Conservation (phyloP, 1,284 basidiomycete species). For the Cutaneotrichosporon spelunceum region DNA sequence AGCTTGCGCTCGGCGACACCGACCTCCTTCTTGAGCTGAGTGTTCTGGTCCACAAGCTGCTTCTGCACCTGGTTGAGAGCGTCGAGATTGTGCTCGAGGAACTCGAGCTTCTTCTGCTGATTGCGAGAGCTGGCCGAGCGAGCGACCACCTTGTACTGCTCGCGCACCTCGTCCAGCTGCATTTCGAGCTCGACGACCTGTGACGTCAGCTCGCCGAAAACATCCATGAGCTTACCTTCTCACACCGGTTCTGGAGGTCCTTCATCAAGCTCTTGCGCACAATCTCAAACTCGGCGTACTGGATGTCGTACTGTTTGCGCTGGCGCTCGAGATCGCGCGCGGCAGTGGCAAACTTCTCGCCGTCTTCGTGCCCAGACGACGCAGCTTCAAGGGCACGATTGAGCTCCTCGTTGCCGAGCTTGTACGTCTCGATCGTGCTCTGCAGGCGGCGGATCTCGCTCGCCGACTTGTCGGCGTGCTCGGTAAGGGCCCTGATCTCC, state of each 20-base stretch:
- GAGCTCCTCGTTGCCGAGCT: constrained; percentile 95
- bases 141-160: constrained; percentile 98
- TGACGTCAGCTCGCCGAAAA: constrained; percentile 19
- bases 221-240: constrained; percentile 69
- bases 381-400: constrained; percentile 97
- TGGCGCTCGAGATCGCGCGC: constrained; percentile 96
- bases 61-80: constrained; percentile 95
- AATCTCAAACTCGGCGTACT: constrained; percentile 95
- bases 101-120: constrained; percentile 99
- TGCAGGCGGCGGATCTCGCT: constrained; percentile 83
- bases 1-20: constrained; percentile 95
- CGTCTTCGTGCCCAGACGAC: constrained; percentile 91
- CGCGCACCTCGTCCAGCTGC: constrained; percentile 96
- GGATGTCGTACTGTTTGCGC: constrained; percentile 92
- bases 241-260: constrained; percentile 97
- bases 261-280: constrained; percentile 99
- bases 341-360: constrained; percentile 92
- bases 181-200: constrained; percentile 99
- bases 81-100: constrained; percentile 95
- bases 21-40: constrained; percentile 94
- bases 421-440: constrained; percentile 84
- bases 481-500: constrained; percentile 85
- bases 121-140: constrained; percentile 96
- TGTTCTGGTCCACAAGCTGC: constrained; percentile 99
- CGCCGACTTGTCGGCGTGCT: constrained; percentile 81